A percentile compares a stretch with the other conserved stretches of the same genome.
phyloP scores from a whole-genome alignment of 2,329 filamentous ascomycete species.

The Cladobotryum protrusum region DNA sequence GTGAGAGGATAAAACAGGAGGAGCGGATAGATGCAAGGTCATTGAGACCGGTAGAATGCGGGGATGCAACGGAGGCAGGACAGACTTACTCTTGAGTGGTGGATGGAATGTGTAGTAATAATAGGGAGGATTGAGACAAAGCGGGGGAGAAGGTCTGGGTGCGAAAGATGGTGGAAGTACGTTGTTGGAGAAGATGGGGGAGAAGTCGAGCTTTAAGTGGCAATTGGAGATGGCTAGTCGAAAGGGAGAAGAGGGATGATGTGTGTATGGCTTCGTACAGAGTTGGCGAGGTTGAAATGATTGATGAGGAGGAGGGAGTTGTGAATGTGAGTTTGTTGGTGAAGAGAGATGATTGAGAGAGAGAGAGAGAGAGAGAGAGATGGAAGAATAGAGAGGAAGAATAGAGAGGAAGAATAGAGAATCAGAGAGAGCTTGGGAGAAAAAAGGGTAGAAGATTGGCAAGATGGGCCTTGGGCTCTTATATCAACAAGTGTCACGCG shows the following conservation, averaged over 20 bases:
- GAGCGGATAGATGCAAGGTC: neutral
- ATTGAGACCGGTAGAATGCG: neutral
- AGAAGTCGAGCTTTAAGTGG: neutral
- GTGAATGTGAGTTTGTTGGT: neutral
- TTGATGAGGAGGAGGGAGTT: neutral
- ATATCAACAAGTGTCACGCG: constrained; percentile 19
- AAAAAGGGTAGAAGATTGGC: neutral
- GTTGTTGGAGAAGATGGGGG: neutral
- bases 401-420: neutral
- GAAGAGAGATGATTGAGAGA: neutral
- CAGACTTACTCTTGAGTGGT: constrained; percentile 14
- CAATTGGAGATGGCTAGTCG: neutral
- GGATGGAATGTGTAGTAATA: constrained; percentile 3
- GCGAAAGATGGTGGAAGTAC: neutral
- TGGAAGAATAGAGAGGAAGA: neutral
- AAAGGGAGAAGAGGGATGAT: neutral
- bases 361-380: neutral
- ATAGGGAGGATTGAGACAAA: neutral
- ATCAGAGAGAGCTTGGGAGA: neutral
- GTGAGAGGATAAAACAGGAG: neutral
- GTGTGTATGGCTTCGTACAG: too few species aligned
- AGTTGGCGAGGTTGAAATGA: neutral
- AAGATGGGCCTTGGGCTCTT: constrained; percentile 10
- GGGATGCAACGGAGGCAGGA: constrained; percentile 5
- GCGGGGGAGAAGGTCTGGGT: neutral